A percentile compares a stretch with the other conserved stretches of the same genome.
Evolutionary conservation across 257 asterid genomes (phyloP).

Genomic region (Solanum ahanhuiri): DNA sequence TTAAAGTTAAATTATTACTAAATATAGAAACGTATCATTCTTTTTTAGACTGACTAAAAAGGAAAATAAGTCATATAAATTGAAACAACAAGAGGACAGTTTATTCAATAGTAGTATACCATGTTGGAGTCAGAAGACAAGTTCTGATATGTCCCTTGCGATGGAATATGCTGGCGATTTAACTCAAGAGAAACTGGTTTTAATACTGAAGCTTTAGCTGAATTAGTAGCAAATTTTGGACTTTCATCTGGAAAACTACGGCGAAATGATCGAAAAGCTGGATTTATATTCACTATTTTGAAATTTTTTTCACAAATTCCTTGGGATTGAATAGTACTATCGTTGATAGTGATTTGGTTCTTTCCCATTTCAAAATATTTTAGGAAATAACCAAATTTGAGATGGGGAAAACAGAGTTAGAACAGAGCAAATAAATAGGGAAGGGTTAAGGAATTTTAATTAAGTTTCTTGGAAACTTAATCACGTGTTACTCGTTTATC

Average conservation of each 20-base stretch:
- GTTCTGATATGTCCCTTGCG: neutral
- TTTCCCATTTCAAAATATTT: neutral
- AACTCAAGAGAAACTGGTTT: neutral
- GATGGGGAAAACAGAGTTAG: neutral
- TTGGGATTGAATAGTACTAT: neutral
- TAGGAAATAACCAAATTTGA: neutral
- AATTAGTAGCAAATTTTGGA: neutral
- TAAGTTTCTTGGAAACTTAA: neutral
- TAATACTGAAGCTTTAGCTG: neutral
- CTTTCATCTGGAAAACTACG: neutral
- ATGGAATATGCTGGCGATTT: neutral
- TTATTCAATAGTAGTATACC: neutral
- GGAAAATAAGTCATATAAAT: rapidly evolving
- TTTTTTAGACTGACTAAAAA: no score
- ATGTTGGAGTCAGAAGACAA: neutral
- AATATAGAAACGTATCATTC: no score
- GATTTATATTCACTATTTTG: neutral
- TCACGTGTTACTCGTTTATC: neutral
- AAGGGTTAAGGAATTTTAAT: neutral
- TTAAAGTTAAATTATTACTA: no score
- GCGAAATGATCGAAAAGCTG: neutral
- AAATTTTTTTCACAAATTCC: neutral
- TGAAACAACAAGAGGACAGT: rapidly evolving
- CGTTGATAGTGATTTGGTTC: neutral
- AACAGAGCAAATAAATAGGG: neutral